These are phyloP conservation scores for Sugiyamaella mastotermitis DNA, from an alignment of 805 yeast genomes.

Conservation along the genomic window DNA sequence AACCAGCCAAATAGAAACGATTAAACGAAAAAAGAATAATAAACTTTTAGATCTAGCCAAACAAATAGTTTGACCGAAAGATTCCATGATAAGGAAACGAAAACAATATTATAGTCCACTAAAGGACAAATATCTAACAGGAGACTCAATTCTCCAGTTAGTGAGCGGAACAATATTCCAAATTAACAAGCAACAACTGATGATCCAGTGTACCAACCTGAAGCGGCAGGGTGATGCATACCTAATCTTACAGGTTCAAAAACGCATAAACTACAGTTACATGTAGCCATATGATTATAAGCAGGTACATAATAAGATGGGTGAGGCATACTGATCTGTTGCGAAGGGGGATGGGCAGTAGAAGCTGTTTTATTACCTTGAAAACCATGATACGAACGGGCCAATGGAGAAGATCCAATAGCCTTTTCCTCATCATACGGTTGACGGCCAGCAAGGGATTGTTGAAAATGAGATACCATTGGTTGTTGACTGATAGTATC, in stretches of 20 bases:
- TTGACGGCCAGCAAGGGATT: conserved; percentile 14
- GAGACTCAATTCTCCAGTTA: no score
- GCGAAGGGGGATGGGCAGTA: not conserved
- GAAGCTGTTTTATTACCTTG: not conserved
- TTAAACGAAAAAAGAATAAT: not conserved
- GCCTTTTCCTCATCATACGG: conserved; percentile 9
- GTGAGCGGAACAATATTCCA: not conserved
- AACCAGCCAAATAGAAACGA: not conserved
- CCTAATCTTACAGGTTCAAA: conserved; percentile 14
- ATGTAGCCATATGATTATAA: conserved; percentile 14
- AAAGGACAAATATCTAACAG: no score
- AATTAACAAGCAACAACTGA: conserved; percentile 10
- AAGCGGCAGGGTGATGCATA: not conserved
- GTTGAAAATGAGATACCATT: conserved; percentile 21
- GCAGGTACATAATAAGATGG: conserved; percentile 17
- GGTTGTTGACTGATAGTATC: conserved; percentile 5
- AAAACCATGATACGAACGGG: not conserved
- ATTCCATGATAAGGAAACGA: not conserved
- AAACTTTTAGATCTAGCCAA: not conserved
- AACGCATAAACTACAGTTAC: conserved; percentile 18
- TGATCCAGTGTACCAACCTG: conserved; percentile 6
- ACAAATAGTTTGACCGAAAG: not conserved
- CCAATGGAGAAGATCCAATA: conserved; percentile 1
- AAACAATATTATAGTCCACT: not conserved
- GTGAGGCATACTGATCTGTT: conserved; percentile 3